Conservation (phyloP, 495 filamentous ascomycete genomes). For the Xylaria flabelliformis region DNA sequence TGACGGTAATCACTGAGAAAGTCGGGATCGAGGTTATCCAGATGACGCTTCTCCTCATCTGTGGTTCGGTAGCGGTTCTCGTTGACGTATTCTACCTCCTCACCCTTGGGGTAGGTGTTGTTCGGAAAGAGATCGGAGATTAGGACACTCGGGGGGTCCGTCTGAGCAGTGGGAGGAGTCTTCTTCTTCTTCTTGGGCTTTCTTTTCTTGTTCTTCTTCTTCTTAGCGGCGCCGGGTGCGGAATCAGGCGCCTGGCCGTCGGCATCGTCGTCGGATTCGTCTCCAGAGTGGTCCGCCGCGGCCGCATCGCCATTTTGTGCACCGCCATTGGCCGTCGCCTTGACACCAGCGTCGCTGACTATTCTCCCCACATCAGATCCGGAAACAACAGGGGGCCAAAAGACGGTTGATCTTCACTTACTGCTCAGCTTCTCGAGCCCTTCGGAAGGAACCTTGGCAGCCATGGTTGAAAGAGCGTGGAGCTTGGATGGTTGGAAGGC, state of each 20-base stretch:
- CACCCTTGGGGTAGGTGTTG: constrained; percentile 75
- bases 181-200: constrained; percentile 86
- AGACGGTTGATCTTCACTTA: constrained; percentile 32
- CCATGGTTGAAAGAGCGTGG: constrained; percentile 39
- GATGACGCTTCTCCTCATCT: constrained; percentile 83
- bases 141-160: constrained; percentile 75
- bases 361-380: constrained; percentile 26
- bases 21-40: constrained; percentile 82
- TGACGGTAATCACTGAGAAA: constrained; percentile 88
- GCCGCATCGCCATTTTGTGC: constrained; percentile 48
- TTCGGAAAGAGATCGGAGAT: constrained; percentile 79
- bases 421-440: constrained; percentile 53
- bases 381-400: not conserved
- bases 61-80: constrained; percentile 85
- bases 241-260: constrained; percentile 49
- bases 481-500: not conserved
- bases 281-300: constrained; percentile 64
- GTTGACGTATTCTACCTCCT: constrained; percentile 77
- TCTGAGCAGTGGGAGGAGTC: constrained; percentile 71
- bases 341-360: constrained; percentile 53
- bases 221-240: constrained; percentile 50
- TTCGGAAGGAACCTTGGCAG: constrained; percentile 49
- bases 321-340: constrained; percentile 49
- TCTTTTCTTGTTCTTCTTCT: constrained; percentile 77
- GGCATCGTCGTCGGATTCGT: constrained; percentile 71